A percentile compares a stretch with the other conserved stretches of the same genome.
Evolutionary conservation across 1,284 basidiomycete genomes (phyloP).

Genomic region (Ustilago shanxiensis): DNA sequence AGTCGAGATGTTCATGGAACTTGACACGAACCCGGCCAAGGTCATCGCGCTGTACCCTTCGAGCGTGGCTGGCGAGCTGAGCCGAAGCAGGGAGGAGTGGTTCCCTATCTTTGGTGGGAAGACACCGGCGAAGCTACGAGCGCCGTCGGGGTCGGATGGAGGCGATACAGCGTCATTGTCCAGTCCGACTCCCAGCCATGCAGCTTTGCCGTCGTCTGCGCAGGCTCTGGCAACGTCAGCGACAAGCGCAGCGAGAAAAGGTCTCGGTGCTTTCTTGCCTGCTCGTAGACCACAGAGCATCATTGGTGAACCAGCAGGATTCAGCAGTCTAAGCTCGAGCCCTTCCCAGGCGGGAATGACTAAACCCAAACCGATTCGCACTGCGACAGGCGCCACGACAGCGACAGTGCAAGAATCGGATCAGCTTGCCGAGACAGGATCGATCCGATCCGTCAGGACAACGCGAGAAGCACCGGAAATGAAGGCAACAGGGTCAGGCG

Average conservation of each 20-base stretch:
- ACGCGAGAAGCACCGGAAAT: constrained; percentile 41
- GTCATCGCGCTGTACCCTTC: constrained; percentile 90
- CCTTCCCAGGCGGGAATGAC: constrained; percentile 23
- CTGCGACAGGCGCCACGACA: constrained; percentile 11
- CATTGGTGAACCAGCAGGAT: constrained; percentile 25
- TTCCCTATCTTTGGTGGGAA: constrained; percentile 88
- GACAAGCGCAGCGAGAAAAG: constrained; percentile 37
- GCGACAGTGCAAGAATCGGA: constrained; percentile 24
- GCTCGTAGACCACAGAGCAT: constrained; percentile 52
- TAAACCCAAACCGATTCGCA: constrained; percentile 36
- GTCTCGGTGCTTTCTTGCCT: constrained; percentile 60
- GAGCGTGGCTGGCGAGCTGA: constrained; percentile 82
- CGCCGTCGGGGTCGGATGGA: constrained; percentile 9
- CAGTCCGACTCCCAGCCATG: constrained; percentile 31
- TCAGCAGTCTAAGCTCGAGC: constrained; percentile 40
- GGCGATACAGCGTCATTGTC: constrained; percentile 20
- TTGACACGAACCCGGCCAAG: constrained; percentile 92
- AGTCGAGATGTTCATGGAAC: constrained; percentile 86
- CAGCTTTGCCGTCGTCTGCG: constrained; percentile 18
- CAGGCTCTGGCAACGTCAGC: constrained; percentile 28
- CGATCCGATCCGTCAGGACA: constrained; percentile 45
- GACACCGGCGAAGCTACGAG: constrained; percentile 31
- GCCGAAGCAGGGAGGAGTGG: constrained; percentile 80
- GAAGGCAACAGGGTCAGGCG: constrained; percentile 30
- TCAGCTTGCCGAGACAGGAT: constrained; percentile 25